Base-by-base conservation (phyloP, 2,329 filamentous ascomycete species). In the Arachnomyces sp. region DNA sequence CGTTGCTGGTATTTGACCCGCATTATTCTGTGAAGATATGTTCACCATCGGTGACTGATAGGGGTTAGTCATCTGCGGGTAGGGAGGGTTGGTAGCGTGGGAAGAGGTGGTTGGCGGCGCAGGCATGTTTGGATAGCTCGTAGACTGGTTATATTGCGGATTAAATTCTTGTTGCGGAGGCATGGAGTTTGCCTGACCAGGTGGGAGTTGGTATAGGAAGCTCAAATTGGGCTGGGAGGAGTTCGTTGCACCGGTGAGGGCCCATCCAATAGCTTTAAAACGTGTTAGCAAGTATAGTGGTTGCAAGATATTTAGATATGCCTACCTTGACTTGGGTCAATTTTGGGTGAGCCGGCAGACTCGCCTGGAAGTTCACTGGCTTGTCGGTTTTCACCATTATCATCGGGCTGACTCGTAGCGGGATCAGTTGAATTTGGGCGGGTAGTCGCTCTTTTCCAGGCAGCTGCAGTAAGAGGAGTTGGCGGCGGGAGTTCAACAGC, bases 231-330 rank as follows among this genome's bases (percentile, higher is more conserved):
- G 87, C 47, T 80, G 88, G 1, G 86, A 83, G 3, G 86, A 92
- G 54, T 93, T 87, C 40, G 86, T 88, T 1, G 83, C 90, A 11
- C 87, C 87, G 0, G 87, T 87, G n/a, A 94, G 66, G 6, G 86
- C 88, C 83, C 85, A 93, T 1, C 86, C 87, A 43, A 93, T 86
- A 1, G 78, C 75, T 74, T 45, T 40, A 12, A 68, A 70, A 30
- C 67, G 65, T 37, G 69, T 72, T 17, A 43, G 42, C 44, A 44
- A 51, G 44, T 36, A 37, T 25, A n/a, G 17, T 7, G 12, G 11
- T 15, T 50, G 1, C 75, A 75, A 0, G 74, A 75, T 0, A 68
- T 55, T 1, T 69, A 9, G 9, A 25, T 25, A n/a, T 56, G 58
- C 57, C 38, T 63, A 77, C 57, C 71, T 66, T 76, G 72, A 51